These are phyloP conservation scores for Wallemia ichthyophaga DNA, from an alignment of 1,284 basidiomycete species.

Conservation along the genomic window DNA sequence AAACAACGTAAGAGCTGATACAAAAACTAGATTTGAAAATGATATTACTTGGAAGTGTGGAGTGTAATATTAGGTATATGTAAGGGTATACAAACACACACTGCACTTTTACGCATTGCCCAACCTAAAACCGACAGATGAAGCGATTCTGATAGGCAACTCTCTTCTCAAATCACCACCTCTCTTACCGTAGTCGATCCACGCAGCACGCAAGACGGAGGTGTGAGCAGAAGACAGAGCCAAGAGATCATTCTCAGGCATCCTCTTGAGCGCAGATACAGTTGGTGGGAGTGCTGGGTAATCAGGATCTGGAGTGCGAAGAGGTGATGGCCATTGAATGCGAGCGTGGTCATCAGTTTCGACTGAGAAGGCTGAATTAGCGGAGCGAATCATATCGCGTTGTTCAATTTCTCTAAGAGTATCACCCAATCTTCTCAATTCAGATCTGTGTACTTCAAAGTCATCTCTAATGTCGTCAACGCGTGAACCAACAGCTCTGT, in stretches of 20 bases:
- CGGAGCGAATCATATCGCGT: neutral
- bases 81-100: too few relatives aligned
- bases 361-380: neutral
- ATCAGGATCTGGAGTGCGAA: neutral
- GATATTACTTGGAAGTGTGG: too few relatives aligned
- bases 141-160: neutral
- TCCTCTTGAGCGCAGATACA: neutral
- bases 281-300: neutral
- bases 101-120: neutral
- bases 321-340: neutral
- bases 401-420: neutral
- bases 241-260: neutral
- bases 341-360: neutral
- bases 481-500: neutral
- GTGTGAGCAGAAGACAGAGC: neutral
- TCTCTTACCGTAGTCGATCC: neutral
- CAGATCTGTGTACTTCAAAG: neutral
- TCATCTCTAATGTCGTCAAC: neutral
- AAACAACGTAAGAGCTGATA: too few relatives aligned
- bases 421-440: neutral
- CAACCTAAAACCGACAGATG: neutral
- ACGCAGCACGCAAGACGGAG: neutral
- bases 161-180: neutral
- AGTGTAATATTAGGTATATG: too few relatives aligned
- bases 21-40: too few relatives aligned